Evolutionary conservation across 768 basidiomycete species (phyloP), one percentile per base, ranked within the genome.

Genomic region (Mycena pura): DNA sequence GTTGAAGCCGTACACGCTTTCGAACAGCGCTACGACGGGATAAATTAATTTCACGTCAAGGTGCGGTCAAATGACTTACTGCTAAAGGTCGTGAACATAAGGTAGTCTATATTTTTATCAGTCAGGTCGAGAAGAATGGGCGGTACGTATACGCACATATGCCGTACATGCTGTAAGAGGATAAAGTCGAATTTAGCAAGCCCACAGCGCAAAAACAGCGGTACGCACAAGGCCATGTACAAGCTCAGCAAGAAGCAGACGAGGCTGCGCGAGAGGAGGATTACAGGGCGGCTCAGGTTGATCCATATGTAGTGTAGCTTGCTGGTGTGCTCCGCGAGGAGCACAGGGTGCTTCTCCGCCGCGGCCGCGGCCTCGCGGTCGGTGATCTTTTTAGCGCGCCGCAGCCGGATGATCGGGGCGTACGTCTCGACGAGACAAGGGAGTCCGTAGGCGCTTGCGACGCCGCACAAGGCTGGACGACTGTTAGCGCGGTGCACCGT

Each of bases 191-290:
- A 32, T 22, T 28, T 40, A 31, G 11, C 13, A 32, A 9, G n/a
- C 6, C 77, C 11, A 27, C n/a, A n/a, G n/a, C n/a, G n/a, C n/a
- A n/a, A n/a, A n/a, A n/a, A n/a, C n/a, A n/a, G n/a, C n/a, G n/a
- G n/a, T n/a, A 47, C 81, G 70, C 53, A 88, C 86, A 88, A 72
- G 17, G 85, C 84, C 82, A 86, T 84, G 66, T 88, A 89, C 45
- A 84, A 68, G 65, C 86, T 88, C 49, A 88, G 74, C 51, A 85
- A 74, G 70, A 89, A 87, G 72, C 86, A 88, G 51, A 88, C 79
- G 55, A 86, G 79, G 65, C 86, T 88, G 47, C 72, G 73, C 24
- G 78, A 80, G 28, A 89, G 75, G 45, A 89, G 72, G 5, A 82
- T 74, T 17, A 86, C 64, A 1, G 87, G 85, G 38, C 88, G 74